phyloP scores from a whole-genome alignment of 1,139 yeast genomes.

The Blastobotrys illinoisensis region DNA sequence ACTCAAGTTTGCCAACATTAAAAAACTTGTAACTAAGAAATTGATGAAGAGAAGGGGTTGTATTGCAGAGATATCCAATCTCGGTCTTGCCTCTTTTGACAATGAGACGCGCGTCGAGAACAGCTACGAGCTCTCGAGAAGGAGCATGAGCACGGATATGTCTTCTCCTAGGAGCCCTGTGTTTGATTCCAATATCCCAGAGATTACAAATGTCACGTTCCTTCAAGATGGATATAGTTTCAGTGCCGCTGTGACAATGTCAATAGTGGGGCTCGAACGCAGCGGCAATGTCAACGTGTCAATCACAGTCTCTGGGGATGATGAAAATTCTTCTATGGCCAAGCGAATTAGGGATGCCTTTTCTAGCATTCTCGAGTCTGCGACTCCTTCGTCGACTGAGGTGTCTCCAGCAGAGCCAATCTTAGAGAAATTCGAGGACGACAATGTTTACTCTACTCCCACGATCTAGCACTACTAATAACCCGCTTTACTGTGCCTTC shows the following conservation, averaged over 20 bases:
- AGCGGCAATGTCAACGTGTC: conserved; percentile 6
- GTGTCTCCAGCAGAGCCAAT: background rate
- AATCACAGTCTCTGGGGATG: conserved; percentile 7
- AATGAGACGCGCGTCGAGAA: background rate
- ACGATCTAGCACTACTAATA: no score
- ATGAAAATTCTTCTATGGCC: background rate
- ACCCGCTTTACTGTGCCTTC: no score
- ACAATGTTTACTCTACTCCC: background rate
- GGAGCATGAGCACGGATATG: background rate
- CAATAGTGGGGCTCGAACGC: conserved; percentile 8
- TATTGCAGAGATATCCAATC: conserved; percentile 13
- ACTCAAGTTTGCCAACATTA: conserved; percentile 1
- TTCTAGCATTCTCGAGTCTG: background rate
- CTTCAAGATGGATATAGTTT: conserved; percentile 8
- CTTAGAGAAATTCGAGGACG: background rate
- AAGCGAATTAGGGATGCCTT: conserved; percentile 13
- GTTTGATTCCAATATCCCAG: background rate
- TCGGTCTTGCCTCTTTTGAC: conserved; percentile 8
- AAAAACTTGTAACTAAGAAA: background rate
- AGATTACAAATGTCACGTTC: conserved; percentile 2
- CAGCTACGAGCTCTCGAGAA: background rate
- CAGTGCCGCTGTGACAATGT: conserved; percentile 8
- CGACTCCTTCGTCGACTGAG: background rate
- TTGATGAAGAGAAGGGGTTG: background rate
- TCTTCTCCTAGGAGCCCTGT: background rate